These are phyloP conservation scores for Elongisporangium anandrum DNA, from an alignment of 352 stramenopile species.

Conservation along the genomic window DNA sequence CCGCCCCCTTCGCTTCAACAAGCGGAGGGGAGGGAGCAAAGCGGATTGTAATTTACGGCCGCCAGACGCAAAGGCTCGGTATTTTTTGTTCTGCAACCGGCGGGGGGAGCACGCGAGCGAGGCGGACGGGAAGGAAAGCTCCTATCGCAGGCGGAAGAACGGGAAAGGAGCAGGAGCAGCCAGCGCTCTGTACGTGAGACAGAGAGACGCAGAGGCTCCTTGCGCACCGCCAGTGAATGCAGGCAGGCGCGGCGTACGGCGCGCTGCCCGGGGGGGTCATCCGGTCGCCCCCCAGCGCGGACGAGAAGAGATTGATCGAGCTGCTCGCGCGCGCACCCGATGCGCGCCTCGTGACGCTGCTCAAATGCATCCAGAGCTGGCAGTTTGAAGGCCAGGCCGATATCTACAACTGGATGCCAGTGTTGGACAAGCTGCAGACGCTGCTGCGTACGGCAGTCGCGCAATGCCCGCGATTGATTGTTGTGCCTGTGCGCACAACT, in stretches of 20 bases:
- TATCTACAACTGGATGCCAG: slow-evolving; percentile 54
- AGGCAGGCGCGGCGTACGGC: slow-evolving; percentile 12
- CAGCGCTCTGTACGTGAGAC: background rate
- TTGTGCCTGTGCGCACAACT: slow-evolving; percentile 15
- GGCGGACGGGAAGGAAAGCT: background rate
- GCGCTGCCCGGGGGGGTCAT: slow-evolving; percentile 1
- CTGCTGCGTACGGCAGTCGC: slow-evolving; percentile 38
- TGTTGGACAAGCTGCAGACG: slow-evolving; percentile 54
- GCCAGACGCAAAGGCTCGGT: background rate
- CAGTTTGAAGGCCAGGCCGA: slow-evolving; percentile 79
- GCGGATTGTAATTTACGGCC: background rate
- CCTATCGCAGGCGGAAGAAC: background rate
- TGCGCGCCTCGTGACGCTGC: slow-evolving; percentile 39
- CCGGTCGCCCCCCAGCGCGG: slow-evolving; percentile 28
- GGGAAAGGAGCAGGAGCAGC: background rate
- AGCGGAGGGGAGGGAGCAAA: background rate
- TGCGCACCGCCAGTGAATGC: slow-evolving; percentile 6
- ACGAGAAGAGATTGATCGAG: slow-evolving; percentile 62
- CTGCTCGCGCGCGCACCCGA: slow-evolving; percentile 45
- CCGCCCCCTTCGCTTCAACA: background rate
- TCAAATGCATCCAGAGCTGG: slow-evolving; percentile 73
- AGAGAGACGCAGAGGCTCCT: slow-evolving; percentile 8
- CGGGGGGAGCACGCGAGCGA: background rate
- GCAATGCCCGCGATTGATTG: slow-evolving; percentile 36
- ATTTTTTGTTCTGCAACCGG: background rate